phyloP scores from a whole-genome alignment of 2,329 filamentous ascomycete genomes.

The Sclerotinia sclerotiorum region DNA sequence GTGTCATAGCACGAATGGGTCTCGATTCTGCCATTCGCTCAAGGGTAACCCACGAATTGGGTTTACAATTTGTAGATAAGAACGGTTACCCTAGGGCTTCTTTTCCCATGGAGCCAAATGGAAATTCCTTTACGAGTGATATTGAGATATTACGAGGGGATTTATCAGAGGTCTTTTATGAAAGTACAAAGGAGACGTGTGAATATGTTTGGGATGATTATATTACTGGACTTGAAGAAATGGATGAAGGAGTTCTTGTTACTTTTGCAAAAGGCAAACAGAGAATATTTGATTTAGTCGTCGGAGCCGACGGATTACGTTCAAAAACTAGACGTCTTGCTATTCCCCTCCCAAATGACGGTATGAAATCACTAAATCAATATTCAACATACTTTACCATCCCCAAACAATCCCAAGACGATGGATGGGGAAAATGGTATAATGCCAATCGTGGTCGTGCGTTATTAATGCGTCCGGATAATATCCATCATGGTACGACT shows the following conservation, averaged over 20 bases:
- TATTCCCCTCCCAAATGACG: constrained; percentile 45
- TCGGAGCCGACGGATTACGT: constrained; percentile 50
- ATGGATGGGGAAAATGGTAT: constrained; percentile 15
- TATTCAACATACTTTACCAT: constrained; percentile 48
- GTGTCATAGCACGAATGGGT: constrained; percentile 44
- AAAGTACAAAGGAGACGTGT: constrained; percentile 38
- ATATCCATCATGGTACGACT: not conserved
- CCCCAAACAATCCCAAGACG: constrained; percentile 39
- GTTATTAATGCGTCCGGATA: constrained; percentile 9
- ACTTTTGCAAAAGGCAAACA: constrained; percentile 4
- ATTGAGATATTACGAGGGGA: constrained; percentile 49
- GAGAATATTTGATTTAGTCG: constrained; percentile 45
- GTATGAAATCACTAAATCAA: constrained; percentile 33
- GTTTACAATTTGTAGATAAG: constrained; percentile 45
- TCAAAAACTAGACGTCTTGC: constrained; percentile 49
- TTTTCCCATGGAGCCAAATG: constrained; percentile 39
- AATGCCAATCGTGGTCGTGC: not conserved
- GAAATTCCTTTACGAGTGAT: constrained; percentile 44
- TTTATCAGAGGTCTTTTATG: constrained; percentile 44
- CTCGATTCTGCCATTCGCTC: constrained; percentile 44
- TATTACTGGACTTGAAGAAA: not conserved
- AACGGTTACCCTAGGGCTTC: constrained; percentile 43
- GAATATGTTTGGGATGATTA: constrained; percentile 25
- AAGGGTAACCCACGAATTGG: constrained; percentile 45
- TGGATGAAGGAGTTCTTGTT: not conserved